phyloP scores from a whole-genome alignment of 129 eudicot species.

The Artemisia argyi region DNA sequence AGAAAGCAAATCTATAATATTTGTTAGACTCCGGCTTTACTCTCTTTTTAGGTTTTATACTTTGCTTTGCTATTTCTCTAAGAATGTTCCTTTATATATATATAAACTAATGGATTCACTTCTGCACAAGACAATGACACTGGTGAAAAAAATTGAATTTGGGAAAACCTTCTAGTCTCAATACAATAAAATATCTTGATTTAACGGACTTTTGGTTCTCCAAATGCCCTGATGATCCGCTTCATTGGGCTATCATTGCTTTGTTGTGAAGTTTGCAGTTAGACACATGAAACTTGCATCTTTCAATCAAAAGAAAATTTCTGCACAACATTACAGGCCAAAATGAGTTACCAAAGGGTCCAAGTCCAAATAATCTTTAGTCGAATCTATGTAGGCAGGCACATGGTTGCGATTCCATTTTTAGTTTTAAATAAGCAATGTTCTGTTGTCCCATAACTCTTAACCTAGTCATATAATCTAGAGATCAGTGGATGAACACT shows the following conservation, averaged over 20 bases:
- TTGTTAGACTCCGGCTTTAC: not conserved
- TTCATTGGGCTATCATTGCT: not conserved
- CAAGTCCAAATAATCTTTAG: not conserved
- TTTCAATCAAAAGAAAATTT: not conserved
- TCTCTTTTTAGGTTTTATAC: not conserved
- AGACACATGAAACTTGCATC: conserved; percentile 12
- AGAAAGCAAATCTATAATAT: not conserved
- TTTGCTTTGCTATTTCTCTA: too few species aligned
- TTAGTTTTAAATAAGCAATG: too few species aligned
- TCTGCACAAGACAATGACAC: conserved; percentile 64
- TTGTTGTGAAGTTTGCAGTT: conserved; percentile 14
- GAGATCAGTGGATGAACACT: too few species aligned
- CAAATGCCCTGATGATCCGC: not conserved
- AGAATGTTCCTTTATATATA: not conserved
- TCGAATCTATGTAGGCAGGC: not conserved
- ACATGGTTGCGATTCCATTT: too few species aligned
- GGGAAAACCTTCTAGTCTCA: conserved; percentile 52
- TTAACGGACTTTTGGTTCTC: not conserved
- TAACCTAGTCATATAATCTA: too few species aligned
- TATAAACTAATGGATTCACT: conserved; percentile 47
- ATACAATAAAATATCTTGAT: not conserved
- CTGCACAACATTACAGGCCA: not conserved
- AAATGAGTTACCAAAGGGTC: not conserved
- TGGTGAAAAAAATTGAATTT: conserved; percentile 68
- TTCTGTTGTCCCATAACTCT: too few species aligned